A percentile compares a stretch with the other conserved stretches of the same genome.
These are phyloP conservation scores for Marasmius oreades DNA, from an alignment of 1,284 basidiomycete genomes.

Conservation along the genomic window DNA sequence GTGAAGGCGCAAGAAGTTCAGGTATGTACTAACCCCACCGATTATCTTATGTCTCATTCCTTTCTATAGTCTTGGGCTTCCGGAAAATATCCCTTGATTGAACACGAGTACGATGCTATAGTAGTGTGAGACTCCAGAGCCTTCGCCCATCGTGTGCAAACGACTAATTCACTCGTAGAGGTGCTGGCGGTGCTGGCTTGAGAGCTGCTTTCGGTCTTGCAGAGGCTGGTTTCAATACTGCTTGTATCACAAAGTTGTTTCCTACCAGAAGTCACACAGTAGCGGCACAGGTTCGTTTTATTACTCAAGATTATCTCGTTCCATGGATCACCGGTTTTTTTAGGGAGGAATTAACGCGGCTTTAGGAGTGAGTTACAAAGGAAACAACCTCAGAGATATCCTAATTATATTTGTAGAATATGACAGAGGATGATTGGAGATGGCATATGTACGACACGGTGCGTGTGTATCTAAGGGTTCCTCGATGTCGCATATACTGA, in stretches of 20 bases:
- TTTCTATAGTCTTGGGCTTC: conserved; percentile 62
- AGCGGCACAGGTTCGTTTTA: conserved; percentile 79
- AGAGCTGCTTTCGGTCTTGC: conserved; percentile 99
- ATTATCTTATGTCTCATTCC: conserved; percentile 13
- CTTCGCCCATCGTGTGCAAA: neutral
- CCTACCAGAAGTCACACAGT: conserved; percentile 99
- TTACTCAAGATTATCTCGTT: conserved; percentile 4
- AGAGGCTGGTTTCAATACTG: conserved; percentile 97
- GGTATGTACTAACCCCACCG: conserved; percentile 36
- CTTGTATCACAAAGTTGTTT: conserved; percentile 98
- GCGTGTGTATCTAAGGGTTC: conserved; percentile 24
- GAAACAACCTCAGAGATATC: neutral
- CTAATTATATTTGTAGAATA: conserved; percentile 64
- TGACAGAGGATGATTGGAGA: conserved; percentile 99
- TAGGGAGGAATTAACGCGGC: conserved; percentile 99
- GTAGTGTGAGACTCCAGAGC: conserved; percentile 74
- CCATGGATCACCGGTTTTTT: conserved; percentile 19
- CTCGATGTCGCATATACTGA: conserved; percentile 6
- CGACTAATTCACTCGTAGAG: conserved; percentile 44
- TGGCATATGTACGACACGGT: conserved; percentile 99
- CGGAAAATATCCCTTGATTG: conserved; percentile 92
- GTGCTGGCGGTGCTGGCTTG: conserved; percentile 97
- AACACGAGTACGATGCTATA: conserved; percentile 96
- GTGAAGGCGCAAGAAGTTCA: conserved; percentile 82
- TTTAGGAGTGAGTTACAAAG: conserved; percentile 69